Evolutionary conservation across 2,329 filamentous ascomycete species (phyloP).

Genomic region (Thermomyces lanuginosus): DNA sequence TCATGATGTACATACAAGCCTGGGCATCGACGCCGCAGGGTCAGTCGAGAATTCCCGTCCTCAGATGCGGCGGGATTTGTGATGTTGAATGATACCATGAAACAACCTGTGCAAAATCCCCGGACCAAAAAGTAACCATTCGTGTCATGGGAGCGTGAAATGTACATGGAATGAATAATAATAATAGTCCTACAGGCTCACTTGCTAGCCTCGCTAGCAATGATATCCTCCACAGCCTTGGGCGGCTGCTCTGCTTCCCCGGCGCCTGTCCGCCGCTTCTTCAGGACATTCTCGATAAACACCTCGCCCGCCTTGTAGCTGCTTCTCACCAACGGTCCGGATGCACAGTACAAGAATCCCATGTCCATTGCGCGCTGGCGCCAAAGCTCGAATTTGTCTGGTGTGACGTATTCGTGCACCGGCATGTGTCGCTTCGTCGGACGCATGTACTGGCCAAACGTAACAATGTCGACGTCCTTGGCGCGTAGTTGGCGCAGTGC

Average conservation of each 20-base stretch:
- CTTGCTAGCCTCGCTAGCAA: constrained; percentile 13
- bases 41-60: no score
- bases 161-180: not conserved
- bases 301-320: constrained; percentile 97
- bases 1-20: no score
- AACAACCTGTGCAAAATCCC: no score
- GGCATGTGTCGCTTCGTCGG: constrained; percentile 96
- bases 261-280: constrained; percentile 44
- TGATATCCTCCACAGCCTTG: constrained; percentile 12
- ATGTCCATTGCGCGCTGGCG: constrained; percentile 74
- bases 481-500: constrained; percentile 65
- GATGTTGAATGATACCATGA: no score
- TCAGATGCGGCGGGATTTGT: no score
- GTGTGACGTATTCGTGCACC: constrained; percentile 87
- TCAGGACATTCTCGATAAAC: constrained; percentile 95
- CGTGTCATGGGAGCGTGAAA: no score
- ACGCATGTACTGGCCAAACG: constrained; percentile 99
- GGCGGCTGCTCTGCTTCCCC: no score
- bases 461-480: constrained; percentile 78
- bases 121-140: no score
- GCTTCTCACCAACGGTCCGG: constrained; percentile 78
- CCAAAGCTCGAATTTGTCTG: constrained; percentile 84
- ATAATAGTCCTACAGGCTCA: constrained; percentile 5
- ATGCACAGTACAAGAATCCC: constrained; percentile 94
- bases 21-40: no score